Evolutionary conservation across 345 rosid genomes (phyloP).

Genomic region (Xanthoceras sorbifolium): DNA sequence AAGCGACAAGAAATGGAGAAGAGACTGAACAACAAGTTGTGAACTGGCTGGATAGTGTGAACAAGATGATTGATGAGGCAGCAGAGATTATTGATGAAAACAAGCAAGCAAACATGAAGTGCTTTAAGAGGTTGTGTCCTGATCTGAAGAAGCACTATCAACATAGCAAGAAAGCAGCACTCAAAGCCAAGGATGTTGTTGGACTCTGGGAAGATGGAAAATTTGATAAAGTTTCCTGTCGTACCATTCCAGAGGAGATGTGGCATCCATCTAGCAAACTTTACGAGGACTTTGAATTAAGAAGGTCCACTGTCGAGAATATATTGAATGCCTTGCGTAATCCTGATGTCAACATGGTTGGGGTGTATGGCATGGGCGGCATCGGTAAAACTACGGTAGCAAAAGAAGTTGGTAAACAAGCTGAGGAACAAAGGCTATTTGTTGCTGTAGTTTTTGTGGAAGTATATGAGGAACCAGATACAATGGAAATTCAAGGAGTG

Average conservation of each 20-base stretch:
- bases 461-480: slow-evolving; percentile 4
- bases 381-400: slow-evolving; percentile 20
- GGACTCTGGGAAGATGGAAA: slow-evolving; percentile 6
- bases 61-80: neutral
- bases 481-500: slow-evolving; percentile 22
- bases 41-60: slow-evolving; percentile 15
- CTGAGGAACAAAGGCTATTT: slow-evolving; percentile 10
- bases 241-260: neutral
- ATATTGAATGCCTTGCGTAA: neutral
- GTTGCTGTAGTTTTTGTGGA: slow-evolving; percentile 13
- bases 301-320: neutral
- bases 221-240: neutral
- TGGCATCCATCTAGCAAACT: neutral
- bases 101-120: neutral
- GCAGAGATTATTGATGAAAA: neutral
- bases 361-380: neutral
- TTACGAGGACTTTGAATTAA: neutral
- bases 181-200: neutral
- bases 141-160: slow-evolving; percentile 12
- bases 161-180: slow-evolving; percentile 10
- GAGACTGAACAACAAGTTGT: neutral
- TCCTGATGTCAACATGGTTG: neutral
- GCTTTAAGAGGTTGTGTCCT: slow-evolving; percentile 4
- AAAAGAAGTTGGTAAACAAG: slow-evolving; percentile 3
- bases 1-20: slow-evolving; percentile 8